Evolutionary conservation across 1,139 yeast species (phyloP).

Genomic region (Sugiyamaella neomexicana): DNA sequence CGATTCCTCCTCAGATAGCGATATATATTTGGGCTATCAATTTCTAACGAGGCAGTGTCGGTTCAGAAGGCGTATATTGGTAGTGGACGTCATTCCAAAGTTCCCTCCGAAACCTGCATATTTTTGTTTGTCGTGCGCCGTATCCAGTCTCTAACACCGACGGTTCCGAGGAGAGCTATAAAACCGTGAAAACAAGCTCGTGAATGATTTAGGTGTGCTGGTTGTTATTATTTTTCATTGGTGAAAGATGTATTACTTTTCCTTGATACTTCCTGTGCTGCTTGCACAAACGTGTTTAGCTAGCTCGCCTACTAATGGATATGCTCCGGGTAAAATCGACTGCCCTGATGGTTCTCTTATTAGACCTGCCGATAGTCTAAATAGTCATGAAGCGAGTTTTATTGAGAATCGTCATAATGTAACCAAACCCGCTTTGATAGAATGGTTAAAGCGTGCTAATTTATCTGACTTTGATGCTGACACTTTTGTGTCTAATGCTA

Average conservation of each 20-base stretch:
- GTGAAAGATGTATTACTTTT: no score
- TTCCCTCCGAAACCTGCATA: no score
- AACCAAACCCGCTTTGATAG: slow-evolving; percentile 54
- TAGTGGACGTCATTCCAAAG: no score
- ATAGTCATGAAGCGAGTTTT: slow-evolving; percentile 29
- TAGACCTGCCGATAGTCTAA: slow-evolving; percentile 29
- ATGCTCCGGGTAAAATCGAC: slow-evolving; percentile 33
- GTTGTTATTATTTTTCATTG: no score
- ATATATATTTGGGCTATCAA: no score
- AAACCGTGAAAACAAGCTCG: not conserved
- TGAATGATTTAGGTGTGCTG: not conserved
- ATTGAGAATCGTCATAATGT: slow-evolving; percentile 48
- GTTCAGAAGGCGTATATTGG: no score
- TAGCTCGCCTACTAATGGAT: slow-evolving; percentile 31
- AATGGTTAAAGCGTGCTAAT: slow-evolving; percentile 59
- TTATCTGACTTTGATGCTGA: slow-evolving; percentile 59
- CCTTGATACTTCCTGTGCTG: not conserved
- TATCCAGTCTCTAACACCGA: not conserved
- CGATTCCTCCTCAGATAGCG: no score
- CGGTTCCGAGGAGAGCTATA: not conserved
- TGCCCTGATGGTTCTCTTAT: slow-evolving; percentile 33
- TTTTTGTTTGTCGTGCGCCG: no score
- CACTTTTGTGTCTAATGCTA: slow-evolving; percentile 47
- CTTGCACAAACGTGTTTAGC: slow-evolving; percentile 18
- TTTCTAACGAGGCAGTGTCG: no score